Percentiles rank a stretch among this genome's conserved stretches.
Conservation (phyloP, 768 basidiomycete species). For the Vishniacozyma victoriae region DNA sequence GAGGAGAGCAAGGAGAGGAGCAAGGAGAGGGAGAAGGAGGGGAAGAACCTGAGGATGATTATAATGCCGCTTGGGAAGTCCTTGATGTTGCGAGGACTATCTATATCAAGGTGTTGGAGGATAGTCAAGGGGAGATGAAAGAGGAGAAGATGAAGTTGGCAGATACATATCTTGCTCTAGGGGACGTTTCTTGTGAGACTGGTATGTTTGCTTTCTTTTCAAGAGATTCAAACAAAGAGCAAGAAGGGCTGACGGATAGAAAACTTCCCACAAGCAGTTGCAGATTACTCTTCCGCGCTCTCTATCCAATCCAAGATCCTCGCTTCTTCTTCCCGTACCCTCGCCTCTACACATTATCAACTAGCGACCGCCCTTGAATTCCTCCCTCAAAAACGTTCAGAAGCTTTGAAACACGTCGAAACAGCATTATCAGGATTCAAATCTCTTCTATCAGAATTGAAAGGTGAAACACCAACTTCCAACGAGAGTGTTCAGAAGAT, state of each 20-base stretch:
- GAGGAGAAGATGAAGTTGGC: constrained; percentile 71
- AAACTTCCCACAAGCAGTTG: constrained; percentile 90
- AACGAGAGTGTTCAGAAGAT: constrained; percentile 23
- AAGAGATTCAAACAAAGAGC: background rate
- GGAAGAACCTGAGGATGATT: constrained; percentile 78
- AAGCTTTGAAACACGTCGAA: constrained; percentile 75
- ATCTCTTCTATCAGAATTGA: constrained; percentile 52
- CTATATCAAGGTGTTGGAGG: constrained; percentile 63
- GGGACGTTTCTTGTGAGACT: constrained; percentile 94
- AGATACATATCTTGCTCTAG: constrained; percentile 81
- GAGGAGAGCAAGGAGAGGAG: constrained; percentile 53
- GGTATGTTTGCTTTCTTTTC: constrained; percentile 52
- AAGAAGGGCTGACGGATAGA: constrained; percentile 53
- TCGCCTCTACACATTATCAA: constrained; percentile 91
- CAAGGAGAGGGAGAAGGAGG: constrained; percentile 47
- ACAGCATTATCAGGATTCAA: constrained; percentile 73
- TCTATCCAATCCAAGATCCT: constrained; percentile 66
- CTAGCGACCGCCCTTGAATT: constrained; percentile 89
- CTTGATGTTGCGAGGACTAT: constrained; percentile 88
- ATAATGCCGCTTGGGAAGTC: constrained; percentile 95
- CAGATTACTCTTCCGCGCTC: constrained; percentile 75
- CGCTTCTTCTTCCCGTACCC: constrained; percentile 81
- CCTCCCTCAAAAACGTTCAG: constrained; percentile 72
- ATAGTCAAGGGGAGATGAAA: constrained; percentile 45
- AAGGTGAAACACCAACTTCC: constrained; percentile 8